phyloP scores from a whole-genome alignment of 78 protist genomes.

The Anaeramoeba flamelloides region DNA sequence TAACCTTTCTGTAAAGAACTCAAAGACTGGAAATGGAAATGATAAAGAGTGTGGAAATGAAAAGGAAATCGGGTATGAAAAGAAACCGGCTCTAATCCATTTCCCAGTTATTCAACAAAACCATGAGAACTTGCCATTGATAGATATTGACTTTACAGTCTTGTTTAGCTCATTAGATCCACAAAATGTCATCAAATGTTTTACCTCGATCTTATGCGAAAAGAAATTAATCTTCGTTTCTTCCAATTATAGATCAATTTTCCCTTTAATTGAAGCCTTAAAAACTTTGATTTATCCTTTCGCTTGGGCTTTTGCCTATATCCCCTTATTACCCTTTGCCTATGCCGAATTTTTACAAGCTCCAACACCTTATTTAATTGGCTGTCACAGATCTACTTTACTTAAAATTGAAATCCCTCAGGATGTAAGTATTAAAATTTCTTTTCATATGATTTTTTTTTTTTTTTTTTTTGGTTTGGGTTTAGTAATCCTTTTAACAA shows the following conservation, averaged over 20 bases:
- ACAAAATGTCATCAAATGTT: background rate
- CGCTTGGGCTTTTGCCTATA: background rate
- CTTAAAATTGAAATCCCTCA: background rate
- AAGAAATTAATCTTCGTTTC: background rate
- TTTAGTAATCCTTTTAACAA: too few species aligned
- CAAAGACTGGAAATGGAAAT: too few species aligned
- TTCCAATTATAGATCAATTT: background rate
- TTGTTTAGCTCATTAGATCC: background rate
- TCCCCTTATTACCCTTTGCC: background rate
- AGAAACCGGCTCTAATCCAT: too few species aligned
- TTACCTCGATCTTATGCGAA: background rate
- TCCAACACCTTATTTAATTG: conserved; percentile 2
- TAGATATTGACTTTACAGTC: background rate
- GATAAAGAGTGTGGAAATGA: too few species aligned
- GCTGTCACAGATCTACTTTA: background rate
- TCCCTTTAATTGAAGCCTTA: background rate
- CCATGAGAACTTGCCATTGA: too few species aligned
- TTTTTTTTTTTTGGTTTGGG: too few species aligned
- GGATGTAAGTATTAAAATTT: too few species aligned
- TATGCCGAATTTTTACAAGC: background rate
- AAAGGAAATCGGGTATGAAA: too few species aligned
- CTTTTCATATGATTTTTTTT: too few species aligned
- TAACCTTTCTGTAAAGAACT: too few species aligned
- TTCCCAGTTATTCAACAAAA: too few species aligned
- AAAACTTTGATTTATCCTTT: background rate